Percentiles rank a stretch among this genome's conserved stretches.
Evolutionary conservation across 805 yeast genomes (phyloP).

Genomic region (Wickerhamiella cacticola): DNA sequence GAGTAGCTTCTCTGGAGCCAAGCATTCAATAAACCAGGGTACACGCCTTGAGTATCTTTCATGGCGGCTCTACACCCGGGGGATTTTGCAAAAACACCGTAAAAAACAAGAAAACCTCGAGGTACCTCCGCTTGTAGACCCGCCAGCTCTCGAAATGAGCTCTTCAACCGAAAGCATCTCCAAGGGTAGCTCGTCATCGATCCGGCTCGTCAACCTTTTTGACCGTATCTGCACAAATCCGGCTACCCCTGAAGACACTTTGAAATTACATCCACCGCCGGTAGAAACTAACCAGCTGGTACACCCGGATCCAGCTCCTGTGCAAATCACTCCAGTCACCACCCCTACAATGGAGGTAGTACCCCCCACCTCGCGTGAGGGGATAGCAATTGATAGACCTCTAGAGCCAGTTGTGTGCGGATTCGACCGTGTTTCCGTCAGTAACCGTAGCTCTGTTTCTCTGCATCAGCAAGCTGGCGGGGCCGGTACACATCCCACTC

Average conservation of each 20-base stretch:
- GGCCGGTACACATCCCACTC: background rate
- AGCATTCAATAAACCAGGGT: slow-evolving; percentile 20
- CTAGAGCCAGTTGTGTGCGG: background rate
- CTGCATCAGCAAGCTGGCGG: background rate
- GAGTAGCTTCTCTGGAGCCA: slow-evolving; percentile 22
- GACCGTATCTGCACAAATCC: slow-evolving; percentile 10
- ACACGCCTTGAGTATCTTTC: slow-evolving; percentile 21
- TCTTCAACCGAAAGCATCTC: slow-evolving; percentile 5
- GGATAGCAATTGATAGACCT: background rate
- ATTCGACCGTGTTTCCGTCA: slow-evolving; percentile 8
- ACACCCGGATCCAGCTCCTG: background rate
- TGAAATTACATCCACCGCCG: background rate
- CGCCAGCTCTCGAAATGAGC: slow-evolving; percentile 12
- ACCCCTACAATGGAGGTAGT: slow-evolving; percentile 7
- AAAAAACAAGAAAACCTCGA: slow-evolving; percentile 1
- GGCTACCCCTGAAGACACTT: slow-evolving; percentile 5
- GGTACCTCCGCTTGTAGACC: slow-evolving; percentile 2
- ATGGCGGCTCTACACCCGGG: slow-evolving; percentile 24
- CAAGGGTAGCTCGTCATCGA: background rate
- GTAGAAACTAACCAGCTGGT: background rate
- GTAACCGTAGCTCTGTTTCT: slow-evolving; percentile 2
- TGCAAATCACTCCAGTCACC: slow-evolving; percentile 6
- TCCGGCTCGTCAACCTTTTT: slow-evolving; percentile 2
- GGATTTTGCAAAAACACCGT: slow-evolving; percentile 12
- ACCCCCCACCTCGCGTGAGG: slow-evolving; percentile 1